Base-by-base conservation (phyloP, 2,329 filamentous ascomycete genomes). In the Claviceps spartinae region DNA sequence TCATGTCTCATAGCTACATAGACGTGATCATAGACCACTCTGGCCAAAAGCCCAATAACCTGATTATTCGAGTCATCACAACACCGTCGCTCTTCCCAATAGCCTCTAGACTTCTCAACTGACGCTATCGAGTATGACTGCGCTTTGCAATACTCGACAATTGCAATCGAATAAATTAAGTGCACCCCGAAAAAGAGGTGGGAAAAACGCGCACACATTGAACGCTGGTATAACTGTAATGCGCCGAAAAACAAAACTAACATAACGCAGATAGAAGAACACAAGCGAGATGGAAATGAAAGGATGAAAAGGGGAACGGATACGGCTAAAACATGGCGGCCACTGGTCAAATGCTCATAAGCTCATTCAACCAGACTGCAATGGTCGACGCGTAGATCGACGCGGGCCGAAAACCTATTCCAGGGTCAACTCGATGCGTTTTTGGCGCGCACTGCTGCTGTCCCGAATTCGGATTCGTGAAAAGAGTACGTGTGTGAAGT, bases 91-190 rank as follows among this genome's bases (percentile, higher is more conserved):
- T 48, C 52, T 52, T 47, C 44, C n/a, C 3, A 47, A 34, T 14
- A 34, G 38, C 30, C 37, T 42, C 45, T 24, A 47, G 50, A 51
- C 46, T 42, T 51, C 50, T 58, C 58, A 57, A 58, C 57, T 56
- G 62, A 64, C 61, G 59, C 59, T 61, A 52, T 24, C 36, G 26
- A 24, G 16, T 49, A 55, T 50, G 47, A 22, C 26, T 18, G 20
- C 14, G 30, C 26, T 16, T 22, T 44, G 14, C 9, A 11, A n/a
- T 45, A 37, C 30, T 38, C 38, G 48, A 14, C 18, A 37, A 40
- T 40, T 54, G 41, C 49, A 44, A 41, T 16, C 2, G 18, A 45
- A 45, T 43, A 26, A 49, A 34, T 20, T 48, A 41, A 52, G 40
- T 50, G 47, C 46, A 34, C 3, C 30, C 30, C 4, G 9, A 43